Conservation (phyloP, 768 basidiomycete genomes). For the Leccinum arenicola region DNA sequence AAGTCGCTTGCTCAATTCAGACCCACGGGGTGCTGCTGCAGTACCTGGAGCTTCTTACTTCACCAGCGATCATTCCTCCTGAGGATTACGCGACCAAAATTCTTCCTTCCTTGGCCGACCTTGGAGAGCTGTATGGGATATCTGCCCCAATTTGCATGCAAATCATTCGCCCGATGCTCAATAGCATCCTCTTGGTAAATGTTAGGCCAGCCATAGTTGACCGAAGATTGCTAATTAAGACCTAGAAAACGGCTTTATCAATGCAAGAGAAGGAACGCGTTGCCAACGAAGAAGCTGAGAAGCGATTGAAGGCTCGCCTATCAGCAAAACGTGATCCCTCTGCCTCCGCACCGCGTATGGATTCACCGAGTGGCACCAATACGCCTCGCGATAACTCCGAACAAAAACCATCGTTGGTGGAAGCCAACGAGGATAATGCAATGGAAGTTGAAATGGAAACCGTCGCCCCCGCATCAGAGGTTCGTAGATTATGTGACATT, state of each 20-base stretch:
- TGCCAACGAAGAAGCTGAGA: constrained; percentile 75
- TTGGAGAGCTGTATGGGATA: constrained; percentile 76
- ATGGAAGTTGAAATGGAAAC: constrained; percentile 52
- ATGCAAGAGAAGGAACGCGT: constrained; percentile 66
- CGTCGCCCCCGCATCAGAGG: constrained; percentile 27
- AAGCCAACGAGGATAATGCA: constrained; percentile 42
- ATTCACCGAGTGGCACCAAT: constrained; percentile 51
- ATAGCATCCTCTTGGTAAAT: constrained; percentile 58
- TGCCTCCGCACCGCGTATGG: constrained; percentile 51
- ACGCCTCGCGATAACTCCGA: constrained; percentile 26
- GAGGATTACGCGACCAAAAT: constrained; percentile 73
- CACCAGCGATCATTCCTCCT: constrained; percentile 61
- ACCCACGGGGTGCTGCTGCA: constrained; percentile 90
- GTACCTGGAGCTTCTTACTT: constrained; percentile 84
- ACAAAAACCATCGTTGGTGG: constrained; percentile 24
- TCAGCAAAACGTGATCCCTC: constrained; percentile 71
- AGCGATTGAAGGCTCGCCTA: constrained; percentile 75
- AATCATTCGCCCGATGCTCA: constrained; percentile 80
- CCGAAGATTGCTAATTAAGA: constrained; percentile 5
- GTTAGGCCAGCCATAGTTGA: neutral
- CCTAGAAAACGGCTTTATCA: constrained; percentile 57
- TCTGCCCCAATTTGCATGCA: constrained; percentile 91
- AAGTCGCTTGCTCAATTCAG: constrained; percentile 41
- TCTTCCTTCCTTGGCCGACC: constrained; percentile 70
- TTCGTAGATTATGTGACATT: constrained; percentile 6